A percentile compares a stretch with the other conserved stretches of the same genome.
Evolutionary conservation across 2,329 filamentous ascomycete genomes (phyloP).

Genomic region (Colletotrichum kahawae): DNA sequence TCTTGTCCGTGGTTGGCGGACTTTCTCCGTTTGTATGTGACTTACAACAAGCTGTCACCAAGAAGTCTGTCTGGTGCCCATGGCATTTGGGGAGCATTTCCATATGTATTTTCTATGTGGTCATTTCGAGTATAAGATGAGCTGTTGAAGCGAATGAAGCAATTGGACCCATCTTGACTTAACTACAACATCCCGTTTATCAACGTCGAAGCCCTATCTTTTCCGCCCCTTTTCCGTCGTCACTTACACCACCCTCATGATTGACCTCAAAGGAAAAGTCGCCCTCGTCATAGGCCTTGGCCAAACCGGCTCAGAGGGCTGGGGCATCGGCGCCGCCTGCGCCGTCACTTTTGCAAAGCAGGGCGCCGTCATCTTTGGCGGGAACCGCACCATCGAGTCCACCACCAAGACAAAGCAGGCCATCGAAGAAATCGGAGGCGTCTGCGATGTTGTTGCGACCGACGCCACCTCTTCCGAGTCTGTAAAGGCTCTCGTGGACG

Average conservation of each 20-base stretch:
- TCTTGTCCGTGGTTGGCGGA: neutral
- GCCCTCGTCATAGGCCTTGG: conserved; percentile 52
- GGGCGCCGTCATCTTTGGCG: conserved; percentile 55
- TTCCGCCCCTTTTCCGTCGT: neutral
- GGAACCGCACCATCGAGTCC: conserved; percentile 48
- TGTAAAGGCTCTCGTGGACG: conserved; percentile 57
- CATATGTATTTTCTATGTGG: fast-evolving
- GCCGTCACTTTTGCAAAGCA: conserved; percentile 51
- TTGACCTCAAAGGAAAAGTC: conserved; percentile 46
- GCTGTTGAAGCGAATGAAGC: neutral
- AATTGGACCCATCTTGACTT: neutral
- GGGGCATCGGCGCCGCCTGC: conserved; percentile 57
- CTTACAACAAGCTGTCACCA: neutral
- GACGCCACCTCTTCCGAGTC: conserved; percentile 58
- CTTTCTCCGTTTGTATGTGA: neutral
- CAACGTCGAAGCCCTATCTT: neutral
- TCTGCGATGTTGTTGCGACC: conserved; percentile 45
- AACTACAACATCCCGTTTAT: neutral
- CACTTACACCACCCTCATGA: conserved; percentile 12
- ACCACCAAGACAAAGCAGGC: conserved; percentile 43
- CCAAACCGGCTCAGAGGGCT: conserved; percentile 46
- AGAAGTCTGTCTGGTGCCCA: neutral
- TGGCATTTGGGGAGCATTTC: neutral
- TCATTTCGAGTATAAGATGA: neutral
- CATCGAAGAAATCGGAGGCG: conserved; percentile 36